Base-by-base conservation (phyloP, 192 early-diverging fungal genomes). In the Diversispora epigaea region DNA sequence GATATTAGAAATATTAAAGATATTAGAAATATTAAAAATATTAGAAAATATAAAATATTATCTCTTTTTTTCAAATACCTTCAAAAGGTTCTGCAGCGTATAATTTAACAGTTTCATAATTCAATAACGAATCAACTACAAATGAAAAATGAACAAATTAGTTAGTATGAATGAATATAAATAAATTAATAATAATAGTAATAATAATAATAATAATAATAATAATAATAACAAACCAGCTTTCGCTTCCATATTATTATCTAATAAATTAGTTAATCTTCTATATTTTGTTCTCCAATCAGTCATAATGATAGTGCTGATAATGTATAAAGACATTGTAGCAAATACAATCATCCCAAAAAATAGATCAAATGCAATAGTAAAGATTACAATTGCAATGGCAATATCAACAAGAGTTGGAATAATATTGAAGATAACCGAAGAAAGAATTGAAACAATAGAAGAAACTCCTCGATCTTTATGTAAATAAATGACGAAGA, bases 31-130 rank as follows among this genome's bases (percentile, higher is more conserved):
- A 32, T 32, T n/a, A n/a, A n/a, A n/a, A n/a, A 84, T 82, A 39
- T 32, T 15, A 9, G 25, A 32, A 32, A 32, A n/a, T 32, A 32
- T 32, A 2, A 52, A 21, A 58, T 15, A 39, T 15, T 17, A n/a
- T n/a, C n/a, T n/a, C n/a, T n/a, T 63, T 63, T 0, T 39, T 17
- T 32, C 41, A 15, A 9, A 52, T 50, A 65, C 25, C 66, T 10
- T 77, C 80, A 69, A 78, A 78, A 8, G 76, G 57, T 21, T 75
- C 75, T 0, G 75, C 78, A 5, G 63, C 92, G 77, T 78, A 78
- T 65, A 86, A 80, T 70, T 99, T 98, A 75, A 99, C 97, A 14
- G 95, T 91, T 80, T 99, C 98, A 77, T 93, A 96, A 77, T 99
- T 99, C 55, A 99, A 88, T 39, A 99, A 82, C 43, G 96, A 95